phyloP scores from a whole-genome alignment of 148 eudicot species.

The Mesembryanthemum crystallinum region DNA sequence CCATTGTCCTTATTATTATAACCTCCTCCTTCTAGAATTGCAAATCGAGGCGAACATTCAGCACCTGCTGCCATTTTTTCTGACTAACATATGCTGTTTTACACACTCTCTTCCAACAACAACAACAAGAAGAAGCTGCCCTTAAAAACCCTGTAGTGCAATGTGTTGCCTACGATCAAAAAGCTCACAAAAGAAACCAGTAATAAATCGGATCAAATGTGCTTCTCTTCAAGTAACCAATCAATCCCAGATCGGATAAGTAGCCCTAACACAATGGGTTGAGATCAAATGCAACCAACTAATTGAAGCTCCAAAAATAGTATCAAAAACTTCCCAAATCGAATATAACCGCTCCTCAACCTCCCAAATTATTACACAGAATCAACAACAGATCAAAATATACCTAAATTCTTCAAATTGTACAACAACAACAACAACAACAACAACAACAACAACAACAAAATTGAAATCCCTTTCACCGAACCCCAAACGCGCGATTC shows the following conservation, averaged over 20 bases:
- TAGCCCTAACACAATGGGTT: background rate
- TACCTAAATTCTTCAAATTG: background rate
- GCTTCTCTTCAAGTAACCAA: background rate
- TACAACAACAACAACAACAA: background rate
- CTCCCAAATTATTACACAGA: background rate
- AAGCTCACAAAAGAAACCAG: background rate
- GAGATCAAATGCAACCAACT: background rate
- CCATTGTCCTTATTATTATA: slow-evolving; percentile 36
- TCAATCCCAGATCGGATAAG: background rate
- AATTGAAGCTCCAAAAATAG: slow-evolving; percentile 12
- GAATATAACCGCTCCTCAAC: background rate
- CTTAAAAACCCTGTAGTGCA: background rate
- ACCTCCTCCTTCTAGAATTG: slow-evolving; percentile 42
- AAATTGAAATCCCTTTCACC: too few species aligned
- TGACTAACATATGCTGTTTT: slow-evolving; percentile 28
- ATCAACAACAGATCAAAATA: slow-evolving; percentile 11
- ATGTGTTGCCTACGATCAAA: background rate
- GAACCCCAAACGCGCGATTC: background rate
- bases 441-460: background rate
- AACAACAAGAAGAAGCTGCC: background rate
- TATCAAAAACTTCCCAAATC: slow-evolving; percentile 16
- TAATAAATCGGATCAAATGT: background rate
- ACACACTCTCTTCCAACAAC: slow-evolving; percentile 9
- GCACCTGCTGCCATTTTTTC: slow-evolving; percentile 70
- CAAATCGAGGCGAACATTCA: slow-evolving; percentile 51